Conservation (phyloP, 2,329 filamentous ascomycete species). For the Thielaviopsis ethacetica region DNA sequence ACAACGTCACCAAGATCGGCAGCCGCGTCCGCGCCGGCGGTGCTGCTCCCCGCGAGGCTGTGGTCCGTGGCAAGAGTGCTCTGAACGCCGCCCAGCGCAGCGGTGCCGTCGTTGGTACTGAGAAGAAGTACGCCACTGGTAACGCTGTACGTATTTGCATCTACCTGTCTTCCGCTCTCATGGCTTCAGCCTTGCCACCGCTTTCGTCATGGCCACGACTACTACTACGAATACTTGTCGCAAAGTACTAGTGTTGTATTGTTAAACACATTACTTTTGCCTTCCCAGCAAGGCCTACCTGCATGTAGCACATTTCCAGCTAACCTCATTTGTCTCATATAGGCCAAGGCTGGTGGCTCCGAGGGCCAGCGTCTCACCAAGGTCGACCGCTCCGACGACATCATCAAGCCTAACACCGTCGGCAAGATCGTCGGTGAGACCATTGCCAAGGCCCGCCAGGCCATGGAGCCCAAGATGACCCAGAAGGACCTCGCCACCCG, state of each 20-base stretch:
- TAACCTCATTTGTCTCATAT: not conserved
- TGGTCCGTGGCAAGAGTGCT: conserved; percentile 66
- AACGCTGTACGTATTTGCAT: conserved; percentile 51
- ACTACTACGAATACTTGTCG: too few species aligned
- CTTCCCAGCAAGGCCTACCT: not conserved
- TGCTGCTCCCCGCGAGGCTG: conserved; percentile 58
- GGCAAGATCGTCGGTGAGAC: conserved; percentile 66
- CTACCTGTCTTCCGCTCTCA: not conserved
- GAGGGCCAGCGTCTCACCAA: conserved; percentile 96
- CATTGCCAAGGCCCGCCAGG: conserved; percentile 63
- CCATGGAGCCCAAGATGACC: conserved; percentile 86
- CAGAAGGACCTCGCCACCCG: conserved; percentile 77
- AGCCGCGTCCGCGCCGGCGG: conserved; percentile 61
- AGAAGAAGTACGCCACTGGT: conserved; percentile 74
- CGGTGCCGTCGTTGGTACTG: conserved; percentile 61
- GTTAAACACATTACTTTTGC: not conserved
- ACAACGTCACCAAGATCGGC: conserved; percentile 81
- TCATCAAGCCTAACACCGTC: conserved; percentile 90
- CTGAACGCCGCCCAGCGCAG: conserved; percentile 80
- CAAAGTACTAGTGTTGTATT: too few species aligned
- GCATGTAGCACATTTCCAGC: conserved; percentile 18
- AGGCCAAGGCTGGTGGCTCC: conserved; percentile 21
- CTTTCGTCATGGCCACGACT: not conserved
- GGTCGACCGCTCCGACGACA: conserved; percentile 93
- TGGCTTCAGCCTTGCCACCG: not conserved